Base-by-base conservation (phyloP, 2,329 filamentous ascomycete species). In the Pochonia chlamydosporia region DNA sequence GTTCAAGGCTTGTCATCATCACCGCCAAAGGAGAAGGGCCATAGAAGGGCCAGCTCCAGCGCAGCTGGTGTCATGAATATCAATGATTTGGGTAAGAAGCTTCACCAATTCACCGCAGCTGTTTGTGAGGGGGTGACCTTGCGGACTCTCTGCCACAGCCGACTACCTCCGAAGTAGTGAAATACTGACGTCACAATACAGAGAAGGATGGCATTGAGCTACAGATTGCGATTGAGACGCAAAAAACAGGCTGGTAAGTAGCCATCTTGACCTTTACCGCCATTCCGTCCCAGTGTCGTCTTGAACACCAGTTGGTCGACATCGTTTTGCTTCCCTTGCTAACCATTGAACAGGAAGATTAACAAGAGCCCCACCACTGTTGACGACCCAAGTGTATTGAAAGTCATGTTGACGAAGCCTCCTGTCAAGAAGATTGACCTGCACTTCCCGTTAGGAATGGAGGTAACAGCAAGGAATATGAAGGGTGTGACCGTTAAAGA, bases 401-500 rank as follows among this genome's bases (percentile, higher is more conserved):
- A 91, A 74, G 83, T 91, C 67, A 73, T 77, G 52, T 82, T 97
- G 57, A 85, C 87, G 59, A 84, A 73, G 51, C 92, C 92, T 41
- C 84, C 87, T 28, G 81, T 97, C 68, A 95, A 93, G 79, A 92
- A 89, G 75, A 92, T 97, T 69, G 90, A 96, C 70, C 78, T 97
- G 40, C 83, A 90, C 70, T 96, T 95, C 77, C 88, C 89, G 14
- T 75, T 95, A 45, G 92, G 92, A 44, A 79, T 93, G 47, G 84
- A 92, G 63, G 87, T 96, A 56, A 88, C 86, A 26, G 92, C 90
- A 63, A 82, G 92, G 62, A 97, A 96, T 71, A 74, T 91, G 59
- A 92, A 91, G 70, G 92, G 92, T 48, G 90, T 97, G 57, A 97
- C 92, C 48, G 92, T 97, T 77, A 96, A 96, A 76, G 92, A 97